phyloP scores from a whole-genome alignment of 345 rosid genomes.

The Tarenaya hassleriana region DNA sequence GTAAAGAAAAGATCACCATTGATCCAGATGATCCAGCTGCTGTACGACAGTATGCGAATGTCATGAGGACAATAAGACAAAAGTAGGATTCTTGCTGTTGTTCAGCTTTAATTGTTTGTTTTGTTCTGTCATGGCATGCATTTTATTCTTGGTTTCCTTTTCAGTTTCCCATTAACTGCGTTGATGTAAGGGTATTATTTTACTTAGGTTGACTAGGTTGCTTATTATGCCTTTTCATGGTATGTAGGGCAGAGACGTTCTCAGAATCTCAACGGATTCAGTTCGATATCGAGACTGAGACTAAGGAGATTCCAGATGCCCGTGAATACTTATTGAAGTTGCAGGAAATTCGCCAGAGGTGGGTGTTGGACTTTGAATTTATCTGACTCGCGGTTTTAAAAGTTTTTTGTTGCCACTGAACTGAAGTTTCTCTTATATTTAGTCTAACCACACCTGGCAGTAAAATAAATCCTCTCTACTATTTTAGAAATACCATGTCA shows the following conservation, averaged over 20 bases:
- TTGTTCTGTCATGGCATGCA: not conserved
- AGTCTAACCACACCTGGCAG: not conserved
- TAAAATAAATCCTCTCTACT: not conserved
- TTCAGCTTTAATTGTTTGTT: slow-evolving; percentile 1
- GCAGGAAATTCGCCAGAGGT: slow-evolving; percentile 75
- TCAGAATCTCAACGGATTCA: slow-evolving; percentile 82
- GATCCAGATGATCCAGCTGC: slow-evolving; percentile 88
- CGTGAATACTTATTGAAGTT: slow-evolving; percentile 71
- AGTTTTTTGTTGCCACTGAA: slow-evolving; percentile 3
- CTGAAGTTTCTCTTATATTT: not conserved
- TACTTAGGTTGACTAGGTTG: slow-evolving; percentile 14
- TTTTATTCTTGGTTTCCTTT: no score
- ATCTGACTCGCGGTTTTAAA: not conserved
- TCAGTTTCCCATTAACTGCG: no score
- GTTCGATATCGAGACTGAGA: slow-evolving; percentile 52
- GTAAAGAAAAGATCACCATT: slow-evolving; percentile 87
- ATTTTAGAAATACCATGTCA: not conserved
- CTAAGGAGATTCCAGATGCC: slow-evolving; percentile 76
- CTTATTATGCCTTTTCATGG: slow-evolving; percentile 14
- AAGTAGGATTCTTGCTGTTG: slow-evolving; percentile 52
- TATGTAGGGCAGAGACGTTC: slow-evolving; percentile 72
- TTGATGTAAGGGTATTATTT: not conserved
- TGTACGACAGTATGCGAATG: slow-evolving; percentile 74
- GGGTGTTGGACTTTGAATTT: not conserved
- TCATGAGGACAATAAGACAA: slow-evolving; percentile 83